A percentile compares a stretch with the other conserved stretches of the same genome.
phyloP scores from a whole-genome alignment of 148 eudicot genomes.

The Selenicereus undatus region DNA sequence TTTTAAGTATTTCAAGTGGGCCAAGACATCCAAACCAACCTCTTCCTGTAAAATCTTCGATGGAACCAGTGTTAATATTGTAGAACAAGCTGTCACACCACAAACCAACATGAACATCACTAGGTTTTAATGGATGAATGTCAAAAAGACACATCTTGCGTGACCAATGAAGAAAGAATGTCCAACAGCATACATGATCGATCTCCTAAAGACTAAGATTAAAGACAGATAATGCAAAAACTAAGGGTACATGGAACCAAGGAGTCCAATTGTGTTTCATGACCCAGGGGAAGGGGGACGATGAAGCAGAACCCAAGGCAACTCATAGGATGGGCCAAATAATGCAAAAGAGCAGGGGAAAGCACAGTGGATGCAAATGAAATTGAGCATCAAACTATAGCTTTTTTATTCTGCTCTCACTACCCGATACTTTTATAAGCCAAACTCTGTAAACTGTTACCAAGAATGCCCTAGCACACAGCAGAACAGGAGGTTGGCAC shows the following conservation, averaged over 20 bases:
- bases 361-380: not conserved
- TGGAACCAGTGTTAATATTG: conserved; percentile 69
- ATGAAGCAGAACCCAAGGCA: not conserved
- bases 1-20: not conserved
- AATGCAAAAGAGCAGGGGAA: not conserved
- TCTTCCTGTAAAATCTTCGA: conserved; percentile 89
- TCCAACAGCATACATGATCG: not conserved
- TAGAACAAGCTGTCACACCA: conserved; percentile 73
- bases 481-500: not conserved
- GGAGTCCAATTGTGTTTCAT: not conserved
- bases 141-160: not conserved
- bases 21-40: conserved; percentile 37
- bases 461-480: not conserved
- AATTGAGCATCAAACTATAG: not conserved
- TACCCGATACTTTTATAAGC: not conserved
- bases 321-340: not conserved
- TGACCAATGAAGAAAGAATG: not conserved
- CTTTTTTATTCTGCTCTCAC: not conserved
- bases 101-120: conserved; percentile 7
- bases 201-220: not conserved
- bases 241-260: not conserved
- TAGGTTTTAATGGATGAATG: not conserved
- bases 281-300: not conserved
- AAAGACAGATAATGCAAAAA: not conserved
- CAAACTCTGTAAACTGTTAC: not conserved